Percentiles rank a stretch among this genome's conserved stretches.
Conservation (phyloP, 1,139 yeast genomes). For the Yamadazyma sp. region DNA sequence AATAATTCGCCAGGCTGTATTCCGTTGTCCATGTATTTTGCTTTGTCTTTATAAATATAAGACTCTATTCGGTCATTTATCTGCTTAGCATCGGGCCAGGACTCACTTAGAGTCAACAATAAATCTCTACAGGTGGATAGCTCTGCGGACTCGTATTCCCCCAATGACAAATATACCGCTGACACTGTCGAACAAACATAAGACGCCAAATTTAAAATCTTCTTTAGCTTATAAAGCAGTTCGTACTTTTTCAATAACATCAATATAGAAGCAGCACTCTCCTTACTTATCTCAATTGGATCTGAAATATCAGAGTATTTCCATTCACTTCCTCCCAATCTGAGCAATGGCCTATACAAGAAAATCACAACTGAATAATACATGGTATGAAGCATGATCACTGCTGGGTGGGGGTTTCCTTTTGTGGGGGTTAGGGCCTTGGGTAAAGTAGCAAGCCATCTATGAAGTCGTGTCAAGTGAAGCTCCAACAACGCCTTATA, state of each 20-base stretch:
- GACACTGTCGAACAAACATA: slow-evolving; percentile 13
- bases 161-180: slow-evolving; percentile 10
- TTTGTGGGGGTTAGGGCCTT: slow-evolving; percentile 3
- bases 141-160: background rate
- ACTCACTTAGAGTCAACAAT: slow-evolving; percentile 6
- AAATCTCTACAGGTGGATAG: slow-evolving; percentile 4
- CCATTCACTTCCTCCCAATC: slow-evolving; percentile 10
- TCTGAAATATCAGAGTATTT: slow-evolving; percentile 8
- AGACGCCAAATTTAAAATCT: slow-evolving; percentile 11
- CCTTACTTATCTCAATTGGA: slow-evolving; percentile 7
- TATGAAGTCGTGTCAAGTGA: slow-evolving; percentile 5
- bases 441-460: slow-evolving; percentile 9
- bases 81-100: slow-evolving; percentile 10
- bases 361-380: slow-evolving; percentile 12
- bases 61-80: too few relatives aligned
- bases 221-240: slow-evolving; percentile 7
- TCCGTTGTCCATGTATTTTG: too few relatives aligned
- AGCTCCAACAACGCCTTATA: slow-evolving; percentile 7
- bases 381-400: slow-evolving; percentile 14
- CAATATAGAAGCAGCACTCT: slow-evolving; percentile 8
- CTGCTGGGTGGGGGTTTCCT: slow-evolving; percentile 11
- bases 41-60: too few relatives aligned
- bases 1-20: too few relatives aligned
- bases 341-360: slow-evolving; percentile 13
- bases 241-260: slow-evolving; percentile 7